Percentiles rank a stretch among this genome's conserved stretches.
These are phyloP conservation scores for Thelonectria olida DNA, from an alignment of 2,329 filamentous ascomycete species.

Conservation along the genomic window DNA sequence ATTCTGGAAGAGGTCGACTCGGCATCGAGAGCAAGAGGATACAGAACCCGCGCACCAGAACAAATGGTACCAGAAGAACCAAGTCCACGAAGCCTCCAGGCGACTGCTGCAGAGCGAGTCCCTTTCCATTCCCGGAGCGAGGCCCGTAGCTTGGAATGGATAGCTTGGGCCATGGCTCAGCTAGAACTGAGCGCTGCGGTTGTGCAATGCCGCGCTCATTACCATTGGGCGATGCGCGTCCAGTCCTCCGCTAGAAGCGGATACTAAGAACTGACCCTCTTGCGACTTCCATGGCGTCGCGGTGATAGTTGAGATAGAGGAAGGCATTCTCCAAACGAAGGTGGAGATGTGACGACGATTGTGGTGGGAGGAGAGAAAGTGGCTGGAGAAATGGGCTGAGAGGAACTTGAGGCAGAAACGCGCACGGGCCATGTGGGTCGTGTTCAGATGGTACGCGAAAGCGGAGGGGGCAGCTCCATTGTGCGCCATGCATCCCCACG, in stretches of 20 bases:
- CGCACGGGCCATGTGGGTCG: background rate
- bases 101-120: constrained; percentile 1
- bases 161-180: background rate
- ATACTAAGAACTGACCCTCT: background rate
- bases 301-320: background rate
- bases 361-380: background rate
- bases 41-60: background rate
- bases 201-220: background rate
- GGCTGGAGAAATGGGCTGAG: background rate
- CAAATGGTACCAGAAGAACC: background rate
- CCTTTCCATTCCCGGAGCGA: background rate
- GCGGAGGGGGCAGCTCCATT: too few species aligned
- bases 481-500: too few species aligned
- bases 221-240: background rate
- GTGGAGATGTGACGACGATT: background rate
- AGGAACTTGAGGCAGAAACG: background rate
- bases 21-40: background rate
- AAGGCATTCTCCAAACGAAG: background rate
- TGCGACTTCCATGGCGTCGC: background rate
- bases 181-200: background rate
- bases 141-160: background rate
- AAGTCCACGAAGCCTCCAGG: background rate
- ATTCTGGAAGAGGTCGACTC: background rate
- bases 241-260: background rate
- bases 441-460: too few species aligned